A percentile compares a stretch with the other conserved stretches of the same genome.
These are phyloP conservation scores for Lipomyces spencermartinsiae DNA, from an alignment of 805 yeast species.

Conservation along the genomic window DNA sequence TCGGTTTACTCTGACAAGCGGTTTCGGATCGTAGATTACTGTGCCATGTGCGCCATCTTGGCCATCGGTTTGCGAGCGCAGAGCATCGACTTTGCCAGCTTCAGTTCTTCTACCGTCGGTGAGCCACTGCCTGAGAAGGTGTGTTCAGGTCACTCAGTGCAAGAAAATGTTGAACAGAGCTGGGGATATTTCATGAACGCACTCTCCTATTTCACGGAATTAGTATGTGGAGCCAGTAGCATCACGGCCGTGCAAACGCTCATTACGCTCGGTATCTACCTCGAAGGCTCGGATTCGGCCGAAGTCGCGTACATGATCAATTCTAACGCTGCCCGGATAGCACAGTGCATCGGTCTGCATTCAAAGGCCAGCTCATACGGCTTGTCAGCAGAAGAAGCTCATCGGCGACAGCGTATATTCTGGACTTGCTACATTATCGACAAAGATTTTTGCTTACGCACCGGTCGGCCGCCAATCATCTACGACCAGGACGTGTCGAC, in stretches of 20 bases:
- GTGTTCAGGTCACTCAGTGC: background rate
- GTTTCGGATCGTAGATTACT: conserved; percentile 23
- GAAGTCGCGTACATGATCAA: conserved; percentile 27
- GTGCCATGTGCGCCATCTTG: conserved; percentile 26
- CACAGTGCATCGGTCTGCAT: conserved; percentile 39
- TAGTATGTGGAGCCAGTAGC: conserved; percentile 21
- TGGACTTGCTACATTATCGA: conserved; percentile 40
- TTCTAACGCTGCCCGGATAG: conserved; percentile 38
- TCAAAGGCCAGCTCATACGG: conserved; percentile 20
- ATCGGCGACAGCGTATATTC: conserved; percentile 34
- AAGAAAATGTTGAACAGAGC: conserved; percentile 10
- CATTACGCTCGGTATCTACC: conserved; percentile 24
- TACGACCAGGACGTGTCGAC: conserved; percentile 31
- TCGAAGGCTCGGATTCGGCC: conserved; percentile 28
- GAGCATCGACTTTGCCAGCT: background rate
- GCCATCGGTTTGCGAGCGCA: conserved; percentile 28
- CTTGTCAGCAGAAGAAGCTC: conserved; percentile 20
- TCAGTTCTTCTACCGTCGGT: background rate
- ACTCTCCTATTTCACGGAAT: conserved; percentile 14
- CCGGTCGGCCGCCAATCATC: conserved; percentile 38
- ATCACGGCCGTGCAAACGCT: conserved; percentile 33
- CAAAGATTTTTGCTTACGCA: conserved; percentile 29
- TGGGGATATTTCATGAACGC: conserved; percentile 32
- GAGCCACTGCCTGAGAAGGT: background rate
- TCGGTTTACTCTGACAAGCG: conserved; percentile 19